These are phyloP conservation scores for Coemansia furcata DNA, from an alignment of 192 early-diverging fungal species.

Conservation along the genomic window DNA sequence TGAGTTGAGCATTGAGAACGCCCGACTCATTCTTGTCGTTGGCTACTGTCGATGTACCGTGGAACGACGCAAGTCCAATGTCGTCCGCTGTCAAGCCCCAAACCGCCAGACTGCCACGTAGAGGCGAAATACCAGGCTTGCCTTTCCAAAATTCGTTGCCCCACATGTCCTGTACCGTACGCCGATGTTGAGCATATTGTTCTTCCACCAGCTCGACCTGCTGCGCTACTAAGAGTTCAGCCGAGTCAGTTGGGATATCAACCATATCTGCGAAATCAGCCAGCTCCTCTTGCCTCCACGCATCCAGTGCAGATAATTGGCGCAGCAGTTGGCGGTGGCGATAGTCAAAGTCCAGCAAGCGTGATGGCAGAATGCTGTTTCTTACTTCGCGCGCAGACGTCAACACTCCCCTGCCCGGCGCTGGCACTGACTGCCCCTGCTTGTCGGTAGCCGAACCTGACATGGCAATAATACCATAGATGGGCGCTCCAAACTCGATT, in stretches of 20 bases:
- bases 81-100: slow-evolving; percentile 89
- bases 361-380: slow-evolving; percentile 48
- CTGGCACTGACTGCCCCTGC: slow-evolving; percentile 88
- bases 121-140: slow-evolving; percentile 71
- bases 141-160: slow-evolving; percentile 79
- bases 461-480: slow-evolving; percentile 83
- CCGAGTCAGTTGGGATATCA: background rate
- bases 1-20: slow-evolving; percentile 81
- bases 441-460: slow-evolving; percentile 91
- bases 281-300: slow-evolving; percentile 6
- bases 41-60: slow-evolving; percentile 90
- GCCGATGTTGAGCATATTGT: background rate
- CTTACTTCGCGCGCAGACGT: slow-evolving; percentile 75
- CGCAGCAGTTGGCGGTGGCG: slow-evolving; percentile 68
- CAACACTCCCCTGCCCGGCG: slow-evolving; percentile 87
- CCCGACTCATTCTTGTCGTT: slow-evolving; percentile 96
- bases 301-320: slow-evolving; percentile 8
- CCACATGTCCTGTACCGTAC: slow-evolving; percentile 58
- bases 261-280: background rate
- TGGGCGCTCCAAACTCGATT: slow-evolving; percentile 85
- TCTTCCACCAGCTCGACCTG: background rate
- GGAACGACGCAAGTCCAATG: slow-evolving; percentile 90
- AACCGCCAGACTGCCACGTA: slow-evolving; percentile 82
- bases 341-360: slow-evolving; percentile 77
- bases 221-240: background rate